Evolutionary conservation across 2,329 filamentous ascomycete species (phyloP), one percentile per base, ranked within the genome.

Genomic region (Aspergillus hortae): DNA sequence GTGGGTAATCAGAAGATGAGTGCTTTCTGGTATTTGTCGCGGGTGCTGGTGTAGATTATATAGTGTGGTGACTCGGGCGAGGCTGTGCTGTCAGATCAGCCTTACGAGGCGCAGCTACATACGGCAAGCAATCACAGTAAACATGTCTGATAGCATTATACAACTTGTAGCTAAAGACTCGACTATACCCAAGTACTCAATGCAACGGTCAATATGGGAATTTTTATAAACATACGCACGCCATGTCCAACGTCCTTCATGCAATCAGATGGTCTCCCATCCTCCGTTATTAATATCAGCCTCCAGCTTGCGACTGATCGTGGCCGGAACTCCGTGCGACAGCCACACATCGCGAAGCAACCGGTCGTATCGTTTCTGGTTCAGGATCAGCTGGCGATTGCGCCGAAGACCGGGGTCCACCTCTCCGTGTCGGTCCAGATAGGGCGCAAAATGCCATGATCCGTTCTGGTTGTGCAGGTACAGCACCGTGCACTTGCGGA

Each of bases 231-330:
- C n/a, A 32, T 25, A 19, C 11, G n/a, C 21, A 19, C 15, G n/a
- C 43, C 12, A 30, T 23, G 25, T 4, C 14, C 12, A 25, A 14
- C 4, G 9, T 23, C 12, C 23, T 30, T 30, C 23, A 30, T 30
- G 27, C 27, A 30, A 27, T 65, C 62, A 74, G 17, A 74, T 69
- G 51, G 69, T 96, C 76, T 99, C 94, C 94, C 94, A 99, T 0
- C 94, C 94, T 0, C 94, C 94, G 63, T 90, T 96, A 67, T 99
- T 99, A 42, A 96, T 90, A 70, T 99, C 94, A 12, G 90, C 88
- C 76, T 99, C 94, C 59, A 99, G 73, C 72, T 90, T 92, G 59
- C 94, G 81, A 58, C 88, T 89, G 67, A 99, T 96, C 44, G 90
- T 85, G 60, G 89, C 95, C 33, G 92, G 92, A 25, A 99, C 84